A percentile compares a stretch with the other conserved stretches of the same genome.
Conservation (phyloP, 139 green algal species). For the Nannochloris sp. region DNA sequence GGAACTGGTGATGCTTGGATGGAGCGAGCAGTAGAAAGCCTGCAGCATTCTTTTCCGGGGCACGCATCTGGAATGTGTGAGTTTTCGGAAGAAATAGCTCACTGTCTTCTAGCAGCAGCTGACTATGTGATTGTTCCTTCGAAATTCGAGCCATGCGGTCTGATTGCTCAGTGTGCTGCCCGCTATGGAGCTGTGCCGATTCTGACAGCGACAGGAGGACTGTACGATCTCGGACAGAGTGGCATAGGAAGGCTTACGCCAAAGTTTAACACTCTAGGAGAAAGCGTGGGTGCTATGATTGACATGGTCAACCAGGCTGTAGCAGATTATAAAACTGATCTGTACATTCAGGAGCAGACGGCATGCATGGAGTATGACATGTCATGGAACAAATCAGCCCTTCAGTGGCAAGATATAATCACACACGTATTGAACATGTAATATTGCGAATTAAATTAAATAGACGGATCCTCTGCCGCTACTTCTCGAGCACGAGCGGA, state of each 20-base stretch:
- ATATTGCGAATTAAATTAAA: too few species aligned
- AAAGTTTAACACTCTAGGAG: conserved; percentile 3
- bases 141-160: conserved; percentile 74
- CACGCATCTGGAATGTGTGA: conserved; percentile 38
- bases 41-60: conserved; percentile 45
- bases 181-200: conserved; percentile 72
- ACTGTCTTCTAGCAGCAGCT: conserved; percentile 59
- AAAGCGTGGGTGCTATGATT: conserved; percentile 26
- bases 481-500: too few species aligned
- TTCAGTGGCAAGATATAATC: too few species aligned
- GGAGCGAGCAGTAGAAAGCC: conserved; percentile 41
- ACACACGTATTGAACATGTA: too few species aligned
- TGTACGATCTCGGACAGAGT: conserved; percentile 51
- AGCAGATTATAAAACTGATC: conserved; percentile 22
- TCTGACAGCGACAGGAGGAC: conserved; percentile 52
- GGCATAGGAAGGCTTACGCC: conserved; percentile 16
- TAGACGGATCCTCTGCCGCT: too few species aligned
- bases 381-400: conserved; percentile 49
- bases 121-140: conserved; percentile 75
- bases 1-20: conserved; percentile 49
- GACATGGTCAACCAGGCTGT: conserved; percentile 18
- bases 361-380: conserved; percentile 56
- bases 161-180: conserved; percentile 62
- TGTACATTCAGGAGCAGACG: conserved; percentile 20
- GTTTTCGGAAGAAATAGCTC: conserved; percentile 61